Conservation (phyloP, 495 filamentous ascomycete species). For the Talaromyces adpressus region DNA sequence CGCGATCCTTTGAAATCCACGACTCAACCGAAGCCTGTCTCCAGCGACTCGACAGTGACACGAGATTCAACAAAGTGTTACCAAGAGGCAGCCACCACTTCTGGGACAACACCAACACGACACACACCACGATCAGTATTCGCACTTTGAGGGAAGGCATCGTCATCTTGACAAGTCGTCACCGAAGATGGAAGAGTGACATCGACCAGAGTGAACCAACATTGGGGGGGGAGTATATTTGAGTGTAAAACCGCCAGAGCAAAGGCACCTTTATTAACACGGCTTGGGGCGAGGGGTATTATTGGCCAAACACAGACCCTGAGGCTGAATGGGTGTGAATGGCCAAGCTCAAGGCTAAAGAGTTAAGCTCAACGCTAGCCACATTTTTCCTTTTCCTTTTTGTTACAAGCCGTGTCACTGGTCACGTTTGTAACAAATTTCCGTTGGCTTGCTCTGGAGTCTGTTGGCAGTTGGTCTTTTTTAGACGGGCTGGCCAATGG, state of each 20-base stretch:
- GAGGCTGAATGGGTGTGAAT: not conserved
- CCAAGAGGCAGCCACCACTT: conserved; percentile 4
- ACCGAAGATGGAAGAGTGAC: not conserved
- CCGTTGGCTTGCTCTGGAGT: too few species aligned
- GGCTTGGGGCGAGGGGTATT: not conserved
- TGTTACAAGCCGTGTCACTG: too few species aligned
- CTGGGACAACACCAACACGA: not conserved
- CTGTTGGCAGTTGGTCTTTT: not conserved
- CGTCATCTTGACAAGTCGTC: not conserved
- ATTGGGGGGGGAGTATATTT: not conserved
- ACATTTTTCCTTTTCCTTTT: too few species aligned
- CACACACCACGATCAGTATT: conserved; percentile 3
- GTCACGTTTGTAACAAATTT: too few species aligned
- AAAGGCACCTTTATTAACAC: not conserved
- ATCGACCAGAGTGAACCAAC: not conserved
- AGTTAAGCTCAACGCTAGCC: not conserved
- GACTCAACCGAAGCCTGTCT: conserved; percentile 14
- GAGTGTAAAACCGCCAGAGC: not conserved
- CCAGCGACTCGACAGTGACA: conserved; percentile 24
- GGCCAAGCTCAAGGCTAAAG: not conserved
- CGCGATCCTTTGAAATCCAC: conserved; percentile 19
- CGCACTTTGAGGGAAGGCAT: not conserved
- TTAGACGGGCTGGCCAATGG: not conserved
- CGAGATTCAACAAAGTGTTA: conserved; percentile 16
- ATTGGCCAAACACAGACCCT: not conserved